Base-by-base conservation (phyloP, 495 filamentous ascomycete genomes). In the Thermothielavioides terrestris region DNA sequence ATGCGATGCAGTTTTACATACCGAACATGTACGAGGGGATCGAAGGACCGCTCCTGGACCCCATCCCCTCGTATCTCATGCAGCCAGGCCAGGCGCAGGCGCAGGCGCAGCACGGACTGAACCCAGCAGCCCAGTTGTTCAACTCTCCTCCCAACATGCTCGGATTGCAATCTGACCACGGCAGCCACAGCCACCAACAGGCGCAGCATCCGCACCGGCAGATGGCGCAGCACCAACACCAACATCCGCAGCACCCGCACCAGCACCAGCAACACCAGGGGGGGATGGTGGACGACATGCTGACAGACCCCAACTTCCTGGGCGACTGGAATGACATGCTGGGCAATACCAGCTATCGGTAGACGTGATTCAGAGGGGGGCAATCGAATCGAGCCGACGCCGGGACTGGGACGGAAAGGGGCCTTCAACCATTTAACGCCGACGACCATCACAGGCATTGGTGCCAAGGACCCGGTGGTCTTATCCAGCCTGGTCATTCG, bases 11-110 rank as follows among this genome's bases (percentile, higher is more conserved):
- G 37, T 74, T 69, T 47, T 73, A 66, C 50, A 65, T 71, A 42
- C 60, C 68, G 15, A 61, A 57, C 15, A 57, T 71, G 14, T 72
- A 72, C 53, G 70, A 73, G n/a, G 69, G 64, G 17, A 65, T 76
- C 49, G 73, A 74, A 25, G 69, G 68, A 15, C 71, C 74, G 42
- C 58, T 76, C 11, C 56, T 76, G 30, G 72, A 71, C 0, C 71
- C 69, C 11, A 52, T 73, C 11, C 70, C 73, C 21, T 61, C 69
- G 11, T 76, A 71, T 45, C 55, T 76, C 46, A 67, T 74, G 54
- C 64, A 66, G 35, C 63, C 67, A 6, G 61, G 63, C 18, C 56
- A 52, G 9, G 42, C 44, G 21, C 40, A 53, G 10, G 34, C 46
- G 10, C 46, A 36, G 39, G 1, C 14, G 3, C 61, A 65, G 32